phyloP scores from a whole-genome alignment of 805 yeast species.

The Metschnikowia cerradonensis region DNA sequence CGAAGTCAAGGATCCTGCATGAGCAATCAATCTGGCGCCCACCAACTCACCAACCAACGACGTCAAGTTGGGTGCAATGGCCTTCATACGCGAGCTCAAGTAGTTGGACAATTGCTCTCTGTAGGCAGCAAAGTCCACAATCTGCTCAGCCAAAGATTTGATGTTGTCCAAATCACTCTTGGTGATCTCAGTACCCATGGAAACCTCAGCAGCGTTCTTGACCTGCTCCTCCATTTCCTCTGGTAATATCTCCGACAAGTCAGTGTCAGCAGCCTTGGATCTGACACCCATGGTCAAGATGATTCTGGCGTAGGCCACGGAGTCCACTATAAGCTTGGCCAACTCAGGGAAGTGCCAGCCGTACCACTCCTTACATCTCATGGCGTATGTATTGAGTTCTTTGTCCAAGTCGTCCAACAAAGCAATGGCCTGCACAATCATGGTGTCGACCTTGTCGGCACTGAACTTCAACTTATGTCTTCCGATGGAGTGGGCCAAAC shows the following conservation, averaged over 20 bases:
- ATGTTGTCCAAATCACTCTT: constrained; percentile 85
- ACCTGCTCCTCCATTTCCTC: constrained; percentile 54
- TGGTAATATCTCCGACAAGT: constrained; percentile 53
- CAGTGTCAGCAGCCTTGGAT: constrained; percentile 85
- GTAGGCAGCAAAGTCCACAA: constrained; percentile 92
- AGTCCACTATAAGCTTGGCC: constrained; percentile 94
- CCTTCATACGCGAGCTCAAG: constrained; percentile 92
- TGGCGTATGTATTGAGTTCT: constrained; percentile 95
- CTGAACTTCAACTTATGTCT: constrained; percentile 97
- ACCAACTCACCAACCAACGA: constrained; percentile 98
- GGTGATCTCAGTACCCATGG: constrained; percentile 99
- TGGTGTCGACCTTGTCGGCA: constrained; percentile 97
- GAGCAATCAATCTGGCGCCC: constrained; percentile 97
- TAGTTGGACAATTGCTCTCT: constrained; percentile 94
- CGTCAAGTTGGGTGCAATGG: constrained; percentile 96
- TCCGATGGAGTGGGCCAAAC: constrained; percentile 97
- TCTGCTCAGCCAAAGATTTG: constrained; percentile 88
- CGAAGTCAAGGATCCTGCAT: constrained; percentile 96
- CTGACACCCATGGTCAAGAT: constrained; percentile 92
- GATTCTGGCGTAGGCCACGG: constrained; percentile 93
- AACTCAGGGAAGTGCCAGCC: constrained; percentile 99
- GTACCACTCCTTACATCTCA: constrained; percentile 99
- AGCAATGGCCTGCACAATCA: constrained; percentile 99
- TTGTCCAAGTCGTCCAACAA: constrained; percentile 94
- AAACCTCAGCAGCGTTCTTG: constrained; percentile 95